Percentiles rank a stretch among this genome's conserved stretches.
phyloP scores from a whole-genome alignment of 257 asterid genomes.

The Marsdenia floribunda region DNA sequence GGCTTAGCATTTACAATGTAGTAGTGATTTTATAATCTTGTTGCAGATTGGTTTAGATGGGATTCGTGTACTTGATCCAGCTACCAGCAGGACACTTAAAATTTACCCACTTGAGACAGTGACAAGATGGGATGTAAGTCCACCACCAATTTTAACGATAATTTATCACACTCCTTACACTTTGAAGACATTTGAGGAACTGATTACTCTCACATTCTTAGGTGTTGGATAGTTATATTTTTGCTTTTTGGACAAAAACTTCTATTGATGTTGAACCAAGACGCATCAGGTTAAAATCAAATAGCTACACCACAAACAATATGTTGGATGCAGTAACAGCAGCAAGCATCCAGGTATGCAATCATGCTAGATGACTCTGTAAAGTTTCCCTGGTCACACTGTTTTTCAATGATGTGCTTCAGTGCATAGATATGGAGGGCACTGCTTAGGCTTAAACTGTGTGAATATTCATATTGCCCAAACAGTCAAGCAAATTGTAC shows the following conservation, averaged over 20 bases:
- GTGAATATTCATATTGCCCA: neutral
- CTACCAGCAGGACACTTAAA: slow-evolving; percentile 52
- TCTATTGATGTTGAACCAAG: slow-evolving; percentile 62
- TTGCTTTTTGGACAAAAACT: slow-evolving; percentile 84
- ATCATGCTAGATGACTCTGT: neutral
- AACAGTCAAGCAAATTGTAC: neutral
- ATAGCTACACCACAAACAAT: slow-evolving; percentile 71
- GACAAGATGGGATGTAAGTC: slow-evolving; percentile 71
- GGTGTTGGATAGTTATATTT: slow-evolving; percentile 77
- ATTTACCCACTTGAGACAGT: slow-evolving; percentile 65
- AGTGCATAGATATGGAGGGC: neutral
- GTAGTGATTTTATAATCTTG: slow-evolving; percentile 5
- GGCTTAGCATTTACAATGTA: neutral
- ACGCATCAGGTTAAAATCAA: slow-evolving; percentile 77
- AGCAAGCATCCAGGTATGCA: slow-evolving; percentile 79
- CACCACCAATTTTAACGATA: neutral
- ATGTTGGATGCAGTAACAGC: slow-evolving; percentile 81
- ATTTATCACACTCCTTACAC: neutral
- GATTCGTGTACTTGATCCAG: slow-evolving; percentile 67
- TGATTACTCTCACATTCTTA: slow-evolving; percentile 20
- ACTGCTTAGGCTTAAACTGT: neutral
- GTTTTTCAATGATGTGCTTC: neutral
- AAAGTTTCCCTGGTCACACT: neutral
- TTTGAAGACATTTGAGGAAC: neutral
- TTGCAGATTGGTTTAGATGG: slow-evolving; percentile 87